phyloP scores from a whole-genome alignment of 2,329 filamentous ascomycete species.

The Drechmeria coniospora region DNA sequence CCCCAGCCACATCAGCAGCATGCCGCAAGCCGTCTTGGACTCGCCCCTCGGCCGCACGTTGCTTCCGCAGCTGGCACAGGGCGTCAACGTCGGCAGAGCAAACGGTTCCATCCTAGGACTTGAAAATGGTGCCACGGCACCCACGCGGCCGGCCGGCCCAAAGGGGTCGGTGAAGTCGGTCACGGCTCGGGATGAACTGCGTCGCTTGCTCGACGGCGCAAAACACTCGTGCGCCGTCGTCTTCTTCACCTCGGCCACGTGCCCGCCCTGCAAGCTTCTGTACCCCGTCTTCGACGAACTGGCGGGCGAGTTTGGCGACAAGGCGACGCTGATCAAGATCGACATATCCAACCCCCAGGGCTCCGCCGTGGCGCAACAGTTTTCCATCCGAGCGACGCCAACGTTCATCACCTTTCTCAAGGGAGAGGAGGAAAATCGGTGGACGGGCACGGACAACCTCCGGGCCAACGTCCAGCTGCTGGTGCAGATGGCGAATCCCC shows the following conservation, averaged over 20 bases:
- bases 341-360: conserved; percentile 55
- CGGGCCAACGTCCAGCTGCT: conserved; percentile 59
- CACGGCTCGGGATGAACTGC: conserved; percentile 24
- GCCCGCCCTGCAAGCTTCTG: conserved; percentile 66
- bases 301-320: conserved; percentile 53
- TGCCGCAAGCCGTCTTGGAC: conserved; percentile 71
- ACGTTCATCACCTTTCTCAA: conserved; percentile 78
- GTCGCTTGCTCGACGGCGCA: conserved; percentile 34
- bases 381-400: conserved; percentile 60
- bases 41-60: conserved; percentile 84
- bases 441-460: conserved; percentile 65
- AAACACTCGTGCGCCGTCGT: conserved; percentile 58
- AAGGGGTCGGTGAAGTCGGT: conserved; percentile 39
- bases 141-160: conserved; percentile 1
- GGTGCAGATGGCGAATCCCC: conserved; percentile 57
- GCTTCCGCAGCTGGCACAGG: conserved; percentile 48
- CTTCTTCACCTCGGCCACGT: conserved; percentile 86
- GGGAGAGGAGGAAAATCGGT: conserved; percentile 61
- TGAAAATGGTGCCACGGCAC: conserved; percentile 20
- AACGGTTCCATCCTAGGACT: conserved; percentile 39
- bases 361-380: conserved; percentile 47
- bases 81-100: conserved; percentile 32
- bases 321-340: conserved; percentile 64
- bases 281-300: conserved; percentile 74
- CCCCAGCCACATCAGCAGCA: conserved; percentile 68